These are phyloP conservation scores for Sextonia rubra DNA, from an alignment of 164 flowering plant genomes.

Conservation along the genomic window DNA sequence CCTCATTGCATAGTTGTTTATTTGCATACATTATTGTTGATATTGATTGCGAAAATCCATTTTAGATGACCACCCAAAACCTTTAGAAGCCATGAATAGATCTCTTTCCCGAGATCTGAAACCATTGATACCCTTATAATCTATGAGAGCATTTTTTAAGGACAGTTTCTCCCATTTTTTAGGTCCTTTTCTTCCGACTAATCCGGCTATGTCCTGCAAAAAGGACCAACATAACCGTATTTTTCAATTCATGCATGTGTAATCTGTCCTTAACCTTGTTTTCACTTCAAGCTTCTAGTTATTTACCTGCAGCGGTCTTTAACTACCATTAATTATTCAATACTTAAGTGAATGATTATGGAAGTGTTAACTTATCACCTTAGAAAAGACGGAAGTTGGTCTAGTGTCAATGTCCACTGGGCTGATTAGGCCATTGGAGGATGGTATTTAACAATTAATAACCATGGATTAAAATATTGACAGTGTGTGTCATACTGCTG, in stretches of 20 bases:
- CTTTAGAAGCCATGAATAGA: no score
- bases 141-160: no score
- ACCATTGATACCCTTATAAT: no score
- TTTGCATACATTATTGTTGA: no score
- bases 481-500: background rate
- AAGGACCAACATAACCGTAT: no score
- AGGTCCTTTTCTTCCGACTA: no score
- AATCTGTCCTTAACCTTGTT: background rate
- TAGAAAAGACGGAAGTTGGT: background rate
- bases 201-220: background rate
- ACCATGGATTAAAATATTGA: background rate
- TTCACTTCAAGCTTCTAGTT: conserved; percentile 1
- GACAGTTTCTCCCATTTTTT: no score
- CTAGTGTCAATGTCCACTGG: background rate
- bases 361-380: background rate
- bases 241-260: background rate
- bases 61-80: no score
- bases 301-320: background rate
- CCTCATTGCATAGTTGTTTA: no score
- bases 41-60: no score
- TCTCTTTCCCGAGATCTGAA: no score
- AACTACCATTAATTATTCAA: background rate
- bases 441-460: background rate
- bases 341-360: background rate
- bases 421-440: background rate